A percentile compares a stretch with the other conserved stretches of the same genome.
These are phyloP conservation scores for Galerina sulciceps DNA, from an alignment of 768 basidiomycete species.

Conservation along the genomic window DNA sequence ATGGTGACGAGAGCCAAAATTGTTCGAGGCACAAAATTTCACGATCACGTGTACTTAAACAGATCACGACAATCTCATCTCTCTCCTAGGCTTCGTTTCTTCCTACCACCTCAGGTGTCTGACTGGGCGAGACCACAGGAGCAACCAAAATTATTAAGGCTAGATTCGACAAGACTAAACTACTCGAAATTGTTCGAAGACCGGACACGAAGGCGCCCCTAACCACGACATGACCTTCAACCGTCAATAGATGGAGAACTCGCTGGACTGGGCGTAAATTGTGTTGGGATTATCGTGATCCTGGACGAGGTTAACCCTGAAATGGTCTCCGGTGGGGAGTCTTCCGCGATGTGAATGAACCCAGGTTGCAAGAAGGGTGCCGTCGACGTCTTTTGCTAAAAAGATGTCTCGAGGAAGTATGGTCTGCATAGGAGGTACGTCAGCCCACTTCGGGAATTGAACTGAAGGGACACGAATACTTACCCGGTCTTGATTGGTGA, in stretches of 20 bases:
- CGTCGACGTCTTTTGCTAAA: background rate
- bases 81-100: too few species aligned
- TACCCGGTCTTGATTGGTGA: constrained; percentile 1
- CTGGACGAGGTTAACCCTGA: background rate
- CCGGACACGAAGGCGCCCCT: too few species aligned
- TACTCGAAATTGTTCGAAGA: too few species aligned
- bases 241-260: background rate
- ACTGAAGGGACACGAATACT: background rate
- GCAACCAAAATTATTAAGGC: too few species aligned
- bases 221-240: background rate
- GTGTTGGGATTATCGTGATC: background rate
- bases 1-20: too few species aligned
- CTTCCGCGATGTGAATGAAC: background rate
- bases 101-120: too few species aligned
- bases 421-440: background rate
- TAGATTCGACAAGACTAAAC: too few species aligned
- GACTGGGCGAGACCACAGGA: too few species aligned
- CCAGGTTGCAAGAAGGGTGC: background rate
- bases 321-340: background rate
- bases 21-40: too few species aligned
- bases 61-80: too few species aligned
- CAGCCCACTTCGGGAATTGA: too few species aligned
- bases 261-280: background rate
- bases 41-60: too few species aligned
- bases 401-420: background rate